phyloP scores from a whole-genome alignment of 495 filamentous ascomycete genomes.

The Daldinia loculata region DNA sequence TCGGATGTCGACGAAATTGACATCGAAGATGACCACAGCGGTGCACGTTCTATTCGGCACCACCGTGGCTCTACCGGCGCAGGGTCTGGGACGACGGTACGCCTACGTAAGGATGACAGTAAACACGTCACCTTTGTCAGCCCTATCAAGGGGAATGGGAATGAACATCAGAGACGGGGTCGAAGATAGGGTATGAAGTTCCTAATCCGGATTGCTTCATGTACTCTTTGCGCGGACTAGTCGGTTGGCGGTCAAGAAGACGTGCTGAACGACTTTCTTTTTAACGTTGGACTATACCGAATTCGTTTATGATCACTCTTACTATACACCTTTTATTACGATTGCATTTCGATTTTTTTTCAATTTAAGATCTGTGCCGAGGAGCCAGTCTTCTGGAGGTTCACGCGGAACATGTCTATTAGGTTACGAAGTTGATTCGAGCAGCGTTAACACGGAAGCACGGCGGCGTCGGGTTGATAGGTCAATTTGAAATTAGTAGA shows the following conservation, averaged over 20 bases:
- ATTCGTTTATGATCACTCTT: slow-evolving; percentile 23
- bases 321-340: slow-evolving; percentile 45
- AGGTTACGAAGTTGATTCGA: slow-evolving; percentile 33
- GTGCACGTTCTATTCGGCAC: slow-evolving; percentile 49
- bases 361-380: slow-evolving; percentile 8
- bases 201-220: background rate
- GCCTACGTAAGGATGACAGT: slow-evolving; percentile 55
- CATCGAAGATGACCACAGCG: slow-evolving; percentile 54
- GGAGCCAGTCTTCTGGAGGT: slow-evolving; percentile 12
- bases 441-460: slow-evolving; percentile 28
- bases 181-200: slow-evolving; percentile 27
- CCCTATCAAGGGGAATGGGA: slow-evolving; percentile 47
- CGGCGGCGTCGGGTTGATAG: slow-evolving; percentile 39
- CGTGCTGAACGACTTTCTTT: slow-evolving; percentile 1
- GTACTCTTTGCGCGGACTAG: slow-evolving; percentile 8
- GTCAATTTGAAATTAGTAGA: slow-evolving; percentile 43
- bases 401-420: slow-evolving; percentile 11
- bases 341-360: slow-evolving; percentile 20
- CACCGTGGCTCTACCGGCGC: slow-evolving; percentile 45
- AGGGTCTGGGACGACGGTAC: slow-evolving; percentile 43
- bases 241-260: slow-evolving; percentile 9
- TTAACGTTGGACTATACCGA: slow-evolving; percentile 38
- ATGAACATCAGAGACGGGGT: slow-evolving; percentile 45
- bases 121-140: slow-evolving; percentile 59
- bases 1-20: slow-evolving; percentile 61